Base-by-base conservation (phyloP, 1,139 yeast genomes). In the Yarrowia galli region DNA sequence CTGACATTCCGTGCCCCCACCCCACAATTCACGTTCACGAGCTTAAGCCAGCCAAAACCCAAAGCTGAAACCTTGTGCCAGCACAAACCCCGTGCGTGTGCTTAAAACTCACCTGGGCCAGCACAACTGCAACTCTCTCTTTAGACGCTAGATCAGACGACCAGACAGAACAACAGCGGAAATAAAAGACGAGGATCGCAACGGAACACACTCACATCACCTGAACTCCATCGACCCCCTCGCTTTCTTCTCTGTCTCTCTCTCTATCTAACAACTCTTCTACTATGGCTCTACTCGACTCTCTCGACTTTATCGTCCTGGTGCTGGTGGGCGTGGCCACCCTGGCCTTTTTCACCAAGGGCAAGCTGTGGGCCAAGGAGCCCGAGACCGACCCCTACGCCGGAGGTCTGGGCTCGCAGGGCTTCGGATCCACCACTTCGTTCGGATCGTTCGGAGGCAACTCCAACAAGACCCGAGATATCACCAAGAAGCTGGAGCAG, bases 261-360 rank as follows among this genome's bases (percentile, higher is more conserved):
- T 20, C 28, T 25, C 64, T 25, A 51, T 58, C 63, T 28, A 40
- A 15, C 48, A 23, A 42, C 51, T 15, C 63, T 56, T 40, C 49
- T 28, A 61, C 66, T 45, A 71, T 70, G 75, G 75, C 73, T 43
- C 72, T 72, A 63, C 67, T 89, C 70, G 97, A 91, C 77, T 82
- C 87, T 12, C 81, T 91, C 71, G 97, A 92, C 78, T 79, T 88
- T 73, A 78, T 87, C 40, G 96, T 92, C 40, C 81, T 92, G 71
- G 82, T 85, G 23, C 88, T 87, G 2, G 82, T 92, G 68, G 85
- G 88, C 8, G 74, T 87, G 18, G 95, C 90, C 13, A 82, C 90
- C 2, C 77, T 83, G 22, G 86, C 87, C 12, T 92, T 89, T 78
- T 85, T 88, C 77, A 85, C 89, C 67, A 89, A 88, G 75, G 92